Conservation (phyloP, 306 rosid species). For the Pterocarpus santalinus region DNA sequence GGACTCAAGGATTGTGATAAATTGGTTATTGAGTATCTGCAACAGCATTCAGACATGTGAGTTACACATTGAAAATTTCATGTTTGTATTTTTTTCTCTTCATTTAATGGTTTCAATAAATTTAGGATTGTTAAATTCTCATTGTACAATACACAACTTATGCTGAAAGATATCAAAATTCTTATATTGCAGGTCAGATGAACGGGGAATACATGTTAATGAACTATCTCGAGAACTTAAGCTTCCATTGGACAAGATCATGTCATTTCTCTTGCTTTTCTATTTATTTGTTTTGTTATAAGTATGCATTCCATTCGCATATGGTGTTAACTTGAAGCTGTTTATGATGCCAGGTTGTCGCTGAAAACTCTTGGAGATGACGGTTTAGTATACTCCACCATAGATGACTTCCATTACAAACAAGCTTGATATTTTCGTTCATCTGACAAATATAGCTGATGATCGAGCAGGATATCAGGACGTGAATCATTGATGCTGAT, state of each 20-base stretch:
- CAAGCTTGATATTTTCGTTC: conserved; percentile 58
- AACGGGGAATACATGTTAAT: conserved; percentile 76
- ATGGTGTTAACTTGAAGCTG: conserved; percentile 31
- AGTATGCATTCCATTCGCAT: neutral
- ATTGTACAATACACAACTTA: neutral
- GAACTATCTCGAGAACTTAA: conserved; percentile 80
- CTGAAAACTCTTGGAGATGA: conserved; percentile 82
- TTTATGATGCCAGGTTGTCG: conserved; percentile 66
- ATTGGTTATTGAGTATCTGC: conserved; percentile 77
- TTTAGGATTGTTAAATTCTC: neutral
- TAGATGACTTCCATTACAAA: conserved; percentile 91
- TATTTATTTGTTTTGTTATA: neutral
- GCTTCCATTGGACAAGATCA: conserved; percentile 78
- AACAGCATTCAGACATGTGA: conserved; percentile 84
- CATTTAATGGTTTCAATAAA: conserved; percentile 28
- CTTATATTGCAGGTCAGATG: conserved; percentile 67
- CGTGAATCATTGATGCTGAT: conserved; percentile 17
- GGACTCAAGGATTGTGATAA: conserved; percentile 74
- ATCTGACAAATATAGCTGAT: neutral
- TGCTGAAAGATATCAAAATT: conserved; percentile 1
- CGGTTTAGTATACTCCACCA: conserved; percentile 85
- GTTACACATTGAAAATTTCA: conserved; percentile 42
- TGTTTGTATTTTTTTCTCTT: neutral
- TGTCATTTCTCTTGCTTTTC: conserved; percentile 55
- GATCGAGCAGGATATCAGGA: conserved; percentile 28